phyloP scores from a whole-genome alignment of 169 alveolate genomes.

The Toxoplasma gondii region DNA sequence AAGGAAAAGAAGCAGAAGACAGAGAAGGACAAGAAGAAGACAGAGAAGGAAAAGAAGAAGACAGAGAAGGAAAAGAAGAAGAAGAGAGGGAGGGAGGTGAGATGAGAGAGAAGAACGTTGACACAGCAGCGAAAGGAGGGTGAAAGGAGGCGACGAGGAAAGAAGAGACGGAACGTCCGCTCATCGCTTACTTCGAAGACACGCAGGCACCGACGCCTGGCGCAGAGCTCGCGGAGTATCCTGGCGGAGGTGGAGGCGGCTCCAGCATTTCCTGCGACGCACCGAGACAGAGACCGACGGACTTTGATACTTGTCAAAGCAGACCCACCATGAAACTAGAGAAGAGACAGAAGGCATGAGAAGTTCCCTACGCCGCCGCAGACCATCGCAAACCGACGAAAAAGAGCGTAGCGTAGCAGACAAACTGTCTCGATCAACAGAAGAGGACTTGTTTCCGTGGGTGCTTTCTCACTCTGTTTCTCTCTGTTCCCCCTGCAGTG shows the following conservation, averaged over 20 bases:
- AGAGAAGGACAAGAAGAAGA: neutral
- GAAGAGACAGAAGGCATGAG: neutral
- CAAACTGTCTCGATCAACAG: too few relatives aligned
- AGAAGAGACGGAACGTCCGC: neutral
- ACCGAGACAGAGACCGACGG: too few relatives aligned
- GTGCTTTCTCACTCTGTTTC: too few relatives aligned
- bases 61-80: neutral
- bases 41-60: neutral
- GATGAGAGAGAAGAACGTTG: neutral
- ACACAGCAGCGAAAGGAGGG: too few relatives aligned
- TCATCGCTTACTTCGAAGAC: neutral
- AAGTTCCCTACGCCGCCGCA: neutral
- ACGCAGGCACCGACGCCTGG: neutral
- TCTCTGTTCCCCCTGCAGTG: too few relatives aligned
- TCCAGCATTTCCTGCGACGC: constrained; percentile 33
- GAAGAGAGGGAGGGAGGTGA: neutral
- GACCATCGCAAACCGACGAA: too few relatives aligned
- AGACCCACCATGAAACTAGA: neutral
- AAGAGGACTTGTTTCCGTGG: too few relatives aligned
- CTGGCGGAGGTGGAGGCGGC: constrained; percentile 48
- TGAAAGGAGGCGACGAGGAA: neutral
- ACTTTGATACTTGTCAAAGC: too few relatives aligned
- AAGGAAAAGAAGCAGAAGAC: neutral
- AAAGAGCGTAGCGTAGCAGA: too few relatives aligned
- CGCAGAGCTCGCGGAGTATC: neutral